Evolutionary conservation across 2,329 filamentous ascomycete species (phyloP), one percentile per base, ranked within the genome.

Genomic region (Purpureocillium takamizusanense): DNA sequence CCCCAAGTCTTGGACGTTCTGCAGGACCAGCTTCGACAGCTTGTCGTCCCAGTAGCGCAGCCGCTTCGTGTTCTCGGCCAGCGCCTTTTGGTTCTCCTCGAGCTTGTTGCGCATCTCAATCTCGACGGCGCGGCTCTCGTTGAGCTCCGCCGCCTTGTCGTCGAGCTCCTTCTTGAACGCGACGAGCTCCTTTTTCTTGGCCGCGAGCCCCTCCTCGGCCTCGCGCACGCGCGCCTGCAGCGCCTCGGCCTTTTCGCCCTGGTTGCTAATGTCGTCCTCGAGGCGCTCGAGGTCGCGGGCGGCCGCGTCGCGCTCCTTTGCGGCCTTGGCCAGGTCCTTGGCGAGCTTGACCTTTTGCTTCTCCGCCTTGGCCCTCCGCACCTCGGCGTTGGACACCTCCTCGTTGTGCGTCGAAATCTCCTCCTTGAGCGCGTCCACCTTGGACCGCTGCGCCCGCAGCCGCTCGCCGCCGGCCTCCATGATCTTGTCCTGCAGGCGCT

Each of bases 51-150:
- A 97, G 65, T 95, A 86, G 29, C 72, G 74, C 31, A 85, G 73
- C 42, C 85, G 80, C 62, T 86, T 89, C 58, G 94, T 81, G 60
- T 94, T 95, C 54, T 97, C 90, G 0, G 67, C 62, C 12, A 97
- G 73, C 9, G 82, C 77, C 64, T 98, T 98, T 48, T 95, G 85
- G 58, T 90, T 92, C 56, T 97, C 90, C 55, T 97, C 92, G 2
- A 98, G 80, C 65, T 94, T 94, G 63, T 97, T 97, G 46, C 86
- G 84, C 88, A 97, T 95, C 62, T 98, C 92, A 44, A 98, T 95
- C 60, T 98, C 92, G 3, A 83, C 70, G 1, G 87, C 89, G 9
- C 90, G 78, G 0, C 84, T 94, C 54, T 87, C 83, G 54, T 97
- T 95, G 40, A 97, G 72, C 56, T 94, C 87, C 0, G 81, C 67